Percentiles rank a stretch among this genome's conserved stretches.
These are phyloP conservation scores for Aspergillus hortae DNA, from an alignment of 2,329 filamentous ascomycete species.

Conservation along the genomic window DNA sequence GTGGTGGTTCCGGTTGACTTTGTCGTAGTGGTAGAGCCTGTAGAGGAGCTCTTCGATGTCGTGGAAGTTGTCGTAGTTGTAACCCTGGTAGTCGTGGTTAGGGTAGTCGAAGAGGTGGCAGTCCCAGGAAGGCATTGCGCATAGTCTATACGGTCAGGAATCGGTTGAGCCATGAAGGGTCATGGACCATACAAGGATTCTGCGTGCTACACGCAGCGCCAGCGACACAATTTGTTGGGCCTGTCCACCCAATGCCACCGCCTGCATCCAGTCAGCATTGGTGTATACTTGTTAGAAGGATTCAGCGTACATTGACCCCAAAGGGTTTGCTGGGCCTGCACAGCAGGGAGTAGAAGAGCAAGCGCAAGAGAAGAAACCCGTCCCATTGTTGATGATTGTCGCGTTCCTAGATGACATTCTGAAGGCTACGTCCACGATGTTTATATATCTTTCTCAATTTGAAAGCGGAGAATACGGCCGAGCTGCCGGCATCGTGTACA, in stretches of 20 bases:
- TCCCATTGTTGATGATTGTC: not conserved
- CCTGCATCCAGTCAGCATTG: not conserved
- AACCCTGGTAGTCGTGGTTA: not conserved
- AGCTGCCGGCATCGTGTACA: not conserved
- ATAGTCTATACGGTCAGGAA: not conserved
- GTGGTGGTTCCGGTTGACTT: not conserved
- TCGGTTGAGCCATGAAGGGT: not conserved
- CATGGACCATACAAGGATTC: not conserved
- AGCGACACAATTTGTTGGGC: not conserved
- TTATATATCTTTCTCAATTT: not conserved
- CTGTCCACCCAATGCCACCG: slow-evolving; percentile 1
- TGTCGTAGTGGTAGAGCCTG: not conserved
- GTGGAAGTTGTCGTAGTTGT: slow-evolving; percentile 1
- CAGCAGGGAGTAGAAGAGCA: not conserved
- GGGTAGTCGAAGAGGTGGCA: not conserved
- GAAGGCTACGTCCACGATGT: not conserved
- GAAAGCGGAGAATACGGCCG: not conserved
- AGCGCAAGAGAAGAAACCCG: not conserved
- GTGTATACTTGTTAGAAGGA: not conserved
- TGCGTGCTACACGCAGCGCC: slow-evolving; percentile 1
- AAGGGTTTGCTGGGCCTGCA: slow-evolving; percentile 3
- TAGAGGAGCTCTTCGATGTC: not conserved
- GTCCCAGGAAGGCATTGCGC: slow-evolving; percentile 2
- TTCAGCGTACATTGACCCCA: not conserved
- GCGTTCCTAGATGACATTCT: not conserved